Evolutionary conservation across 768 basidiomycete genomes (phyloP), one percentile per base, ranked within the genome.

Genomic region (Mycena rebaudengoi): DNA sequence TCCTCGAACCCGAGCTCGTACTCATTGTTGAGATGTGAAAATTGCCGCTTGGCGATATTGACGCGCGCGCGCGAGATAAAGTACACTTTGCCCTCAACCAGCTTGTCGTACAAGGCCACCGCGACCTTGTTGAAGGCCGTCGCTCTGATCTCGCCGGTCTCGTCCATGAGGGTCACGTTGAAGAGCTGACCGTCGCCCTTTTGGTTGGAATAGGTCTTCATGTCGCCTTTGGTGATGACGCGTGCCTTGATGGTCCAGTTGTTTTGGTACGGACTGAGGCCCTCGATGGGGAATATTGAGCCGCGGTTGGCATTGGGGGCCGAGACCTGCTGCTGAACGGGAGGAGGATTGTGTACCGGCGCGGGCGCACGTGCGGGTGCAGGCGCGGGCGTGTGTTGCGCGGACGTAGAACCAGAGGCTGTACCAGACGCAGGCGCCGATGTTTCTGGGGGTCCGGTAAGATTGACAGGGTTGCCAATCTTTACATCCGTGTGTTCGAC

Each of bases 221-320:
- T 88, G 0, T 98, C 98, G 1, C 88, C 87, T 76, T 97, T 98
- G 65, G 92, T 87, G 13, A 89, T 92, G 49, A 98, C 94, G 40
- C 94, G 91, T 28, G 94, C 97, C 75, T 95, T 96, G 83, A 99
- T 97, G 11, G 94, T 96, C 98, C 98, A 99, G 76, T 94, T 94
- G 80, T 97, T 98, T 77, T 98, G 95, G 71, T 98, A 99, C 10
- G 97, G 97, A 72, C 92, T 96, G 44, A 99, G 85, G 6, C 90
- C 92, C 73, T 98, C 97, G 67, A 99, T 99, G 2, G 96, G 97
- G 76, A 90, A 84, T 18, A 83, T 77, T 23, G 78, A 76, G 50
- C 71, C 75, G 32, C 77, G 79, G n/a, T 72, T 73, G 62, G 46
- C 61, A 60, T 71, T 72, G 21, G 69, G 51, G 26, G 75, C 48